Conservation (phyloP, 441 rosid genomes). For the Erodium moschatum region DNA sequence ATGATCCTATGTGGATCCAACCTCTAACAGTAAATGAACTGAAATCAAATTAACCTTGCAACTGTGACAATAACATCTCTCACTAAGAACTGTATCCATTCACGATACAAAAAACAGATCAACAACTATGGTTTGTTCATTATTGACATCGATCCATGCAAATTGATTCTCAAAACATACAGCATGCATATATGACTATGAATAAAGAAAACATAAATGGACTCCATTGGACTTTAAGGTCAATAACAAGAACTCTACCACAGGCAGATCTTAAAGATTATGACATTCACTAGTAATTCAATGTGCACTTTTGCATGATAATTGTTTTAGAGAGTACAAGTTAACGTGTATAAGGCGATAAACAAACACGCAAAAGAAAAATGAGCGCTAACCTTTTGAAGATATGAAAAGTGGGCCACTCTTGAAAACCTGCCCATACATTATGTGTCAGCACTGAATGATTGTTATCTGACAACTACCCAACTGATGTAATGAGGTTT, state of each 20-base stretch:
- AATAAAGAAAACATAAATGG: not conserved
- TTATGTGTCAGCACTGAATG: constrained; percentile 10
- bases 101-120: not conserved
- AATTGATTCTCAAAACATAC: not conserved
- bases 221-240: not conserved
- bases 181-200: not conserved
- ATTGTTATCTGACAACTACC: not conserved
- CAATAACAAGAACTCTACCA: not conserved
- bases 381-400: constrained; percentile 62
- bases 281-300: not conserved
- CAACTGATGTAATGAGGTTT: not conserved
- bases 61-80: not conserved
- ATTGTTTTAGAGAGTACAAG: not conserved
- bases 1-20: not conserved
- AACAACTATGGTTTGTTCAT: not conserved
- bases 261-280: not conserved
- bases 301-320: not conserved
- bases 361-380: constrained; percentile 10
- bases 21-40: not conserved
- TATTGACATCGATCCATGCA: not conserved
- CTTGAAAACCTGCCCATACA: constrained; percentile 70
- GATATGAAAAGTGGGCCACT: constrained; percentile 95
- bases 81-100: not conserved
- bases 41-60: not conserved
- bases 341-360: not conserved